Conservation (phyloP, 192 early-diverging fungal species). For the Thamnidium elegans region DNA sequence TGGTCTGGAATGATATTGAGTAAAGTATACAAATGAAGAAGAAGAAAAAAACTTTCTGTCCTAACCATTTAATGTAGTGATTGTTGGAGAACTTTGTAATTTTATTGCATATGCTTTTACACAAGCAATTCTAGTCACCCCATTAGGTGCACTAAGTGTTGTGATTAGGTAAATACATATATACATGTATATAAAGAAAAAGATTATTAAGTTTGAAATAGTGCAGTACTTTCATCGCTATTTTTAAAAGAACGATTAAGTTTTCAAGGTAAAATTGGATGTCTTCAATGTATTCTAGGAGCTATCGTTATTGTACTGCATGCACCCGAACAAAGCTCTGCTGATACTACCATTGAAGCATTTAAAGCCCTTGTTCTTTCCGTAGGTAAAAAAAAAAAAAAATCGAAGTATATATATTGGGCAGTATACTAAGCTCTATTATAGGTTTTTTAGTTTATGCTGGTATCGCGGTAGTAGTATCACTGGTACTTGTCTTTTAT, state of each 20-base stretch:
- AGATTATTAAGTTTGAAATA: slow-evolving; percentile 6
- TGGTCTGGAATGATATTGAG: slow-evolving; percentile 62
- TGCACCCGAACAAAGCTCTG: slow-evolving; percentile 74
- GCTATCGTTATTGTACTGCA: slow-evolving; percentile 85
- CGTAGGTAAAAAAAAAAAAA: too few species aligned
- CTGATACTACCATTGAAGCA: slow-evolving; percentile 70
- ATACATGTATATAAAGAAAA: neutral
- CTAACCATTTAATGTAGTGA: slow-evolving; percentile 60
- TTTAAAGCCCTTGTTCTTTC: slow-evolving; percentile 53
- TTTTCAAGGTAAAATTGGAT: slow-evolving; percentile 83
- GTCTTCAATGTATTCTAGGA: slow-evolving; percentile 82
- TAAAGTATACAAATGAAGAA: slow-evolving; percentile 32
- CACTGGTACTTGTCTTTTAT: slow-evolving; percentile 71
- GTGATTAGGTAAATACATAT: slow-evolving; percentile 67
- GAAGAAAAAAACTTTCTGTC: neutral
- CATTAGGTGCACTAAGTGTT: slow-evolving; percentile 89
- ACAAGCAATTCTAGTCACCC: slow-evolving; percentile 95
- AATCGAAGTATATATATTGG: too few species aligned
- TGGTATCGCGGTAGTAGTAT: slow-evolving; percentile 53
- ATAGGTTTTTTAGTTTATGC: slow-evolving; percentile 71
- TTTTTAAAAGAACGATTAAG: slow-evolving; percentile 87
- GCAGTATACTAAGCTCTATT: too few species aligned
- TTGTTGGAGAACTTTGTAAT: slow-evolving; percentile 90
- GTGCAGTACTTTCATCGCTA: slow-evolving; percentile 80
- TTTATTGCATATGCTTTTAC: slow-evolving; percentile 97